Evolutionary conservation across 257 asterid genomes (phyloP).

Genomic region (Forsythia viridissima): DNA sequence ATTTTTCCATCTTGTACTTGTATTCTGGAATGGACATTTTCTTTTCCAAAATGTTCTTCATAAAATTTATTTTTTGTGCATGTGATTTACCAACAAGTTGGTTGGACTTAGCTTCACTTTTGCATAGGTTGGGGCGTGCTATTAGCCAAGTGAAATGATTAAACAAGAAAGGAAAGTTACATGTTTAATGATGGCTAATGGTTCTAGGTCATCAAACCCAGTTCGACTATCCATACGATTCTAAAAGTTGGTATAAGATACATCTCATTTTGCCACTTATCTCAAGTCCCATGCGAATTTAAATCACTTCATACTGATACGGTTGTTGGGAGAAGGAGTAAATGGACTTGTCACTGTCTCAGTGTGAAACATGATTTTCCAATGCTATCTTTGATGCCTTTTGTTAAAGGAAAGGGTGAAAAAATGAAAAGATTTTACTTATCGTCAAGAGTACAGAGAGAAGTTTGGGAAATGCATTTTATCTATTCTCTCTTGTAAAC

Average conservation of each 20-base stretch:
- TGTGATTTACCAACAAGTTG: conserved; percentile 2
- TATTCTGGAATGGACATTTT: not conserved
- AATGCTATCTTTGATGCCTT: not conserved
- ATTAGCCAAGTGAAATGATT: not conserved
- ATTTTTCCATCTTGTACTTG: not conserved
- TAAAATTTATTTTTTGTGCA: not conserved
- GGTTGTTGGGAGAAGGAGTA: not conserved
- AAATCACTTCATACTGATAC: not conserved
- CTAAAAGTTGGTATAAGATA: not conserved
- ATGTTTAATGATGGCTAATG: not conserved
- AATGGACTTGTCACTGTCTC: not conserved
- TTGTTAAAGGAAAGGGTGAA: not conserved
- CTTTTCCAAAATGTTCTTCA: not conserved
- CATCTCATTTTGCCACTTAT: not conserved
- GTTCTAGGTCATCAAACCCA: not conserved
- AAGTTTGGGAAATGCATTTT: not conserved
- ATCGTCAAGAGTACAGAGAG: not conserved
- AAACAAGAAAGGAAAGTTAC: not conserved
- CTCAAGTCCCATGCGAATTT: not conserved
- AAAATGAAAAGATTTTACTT: not conserved
- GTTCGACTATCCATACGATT: not conserved
- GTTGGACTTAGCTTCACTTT: not conserved
- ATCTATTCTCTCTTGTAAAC: not conserved
- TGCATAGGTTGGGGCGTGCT: not conserved
- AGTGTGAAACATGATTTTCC: not conserved